These are phyloP conservation scores for Nicotiana benthamiana DNA, from an alignment of 257 asterid species.

Conservation along the genomic window DNA sequence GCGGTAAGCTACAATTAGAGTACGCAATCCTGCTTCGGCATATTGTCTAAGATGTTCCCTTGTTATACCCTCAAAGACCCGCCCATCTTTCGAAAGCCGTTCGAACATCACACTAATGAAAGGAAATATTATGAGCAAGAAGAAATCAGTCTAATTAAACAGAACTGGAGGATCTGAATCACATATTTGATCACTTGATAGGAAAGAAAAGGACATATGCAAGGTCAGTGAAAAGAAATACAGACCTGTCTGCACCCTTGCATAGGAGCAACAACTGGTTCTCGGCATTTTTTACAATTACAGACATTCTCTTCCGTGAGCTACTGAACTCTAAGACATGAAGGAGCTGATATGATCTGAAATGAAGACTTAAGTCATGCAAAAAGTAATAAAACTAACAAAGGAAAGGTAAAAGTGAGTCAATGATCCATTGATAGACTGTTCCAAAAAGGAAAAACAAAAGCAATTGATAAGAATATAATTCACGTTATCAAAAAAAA, in stretches of 20 bases:
- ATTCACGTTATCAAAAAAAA: no score
- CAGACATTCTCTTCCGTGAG: slow-evolving; percentile 94
- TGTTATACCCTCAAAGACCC: slow-evolving; percentile 40
- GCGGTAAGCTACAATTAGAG: slow-evolving; percentile 76
- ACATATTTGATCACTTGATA: neutral
- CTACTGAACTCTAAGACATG: slow-evolving; percentile 90
- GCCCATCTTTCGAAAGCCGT: slow-evolving; percentile 51
- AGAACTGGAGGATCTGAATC: slow-evolving; percentile 2
- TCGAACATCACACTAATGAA: slow-evolving; percentile 73
- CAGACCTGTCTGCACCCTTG: slow-evolving; percentile 97
- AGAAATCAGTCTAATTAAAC: neutral
- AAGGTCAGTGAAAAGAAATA: neutral
- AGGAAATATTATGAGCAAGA: slow-evolving; percentile 10
- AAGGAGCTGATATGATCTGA: slow-evolving; percentile 74
- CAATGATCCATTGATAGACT: neutral
- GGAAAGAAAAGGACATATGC: neutral
- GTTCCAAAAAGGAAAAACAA: neutral
- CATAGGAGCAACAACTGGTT: slow-evolving; percentile 72
- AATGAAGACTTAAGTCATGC: slow-evolving; percentile 16
- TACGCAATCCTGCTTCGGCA: slow-evolving; percentile 89
- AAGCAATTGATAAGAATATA: neutral
- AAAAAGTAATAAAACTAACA: neutral
- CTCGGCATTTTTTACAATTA: slow-evolving; percentile 55
- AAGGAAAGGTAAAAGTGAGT: neutral
- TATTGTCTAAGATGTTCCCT: slow-evolving; percentile 65